A percentile compares a stretch with the other conserved stretches of the same genome.
These are phyloP conservation scores for Tylopilus plumbeoviolaceoides DNA, from an alignment of 768 basidiomycete species.

Conservation along the genomic window DNA sequence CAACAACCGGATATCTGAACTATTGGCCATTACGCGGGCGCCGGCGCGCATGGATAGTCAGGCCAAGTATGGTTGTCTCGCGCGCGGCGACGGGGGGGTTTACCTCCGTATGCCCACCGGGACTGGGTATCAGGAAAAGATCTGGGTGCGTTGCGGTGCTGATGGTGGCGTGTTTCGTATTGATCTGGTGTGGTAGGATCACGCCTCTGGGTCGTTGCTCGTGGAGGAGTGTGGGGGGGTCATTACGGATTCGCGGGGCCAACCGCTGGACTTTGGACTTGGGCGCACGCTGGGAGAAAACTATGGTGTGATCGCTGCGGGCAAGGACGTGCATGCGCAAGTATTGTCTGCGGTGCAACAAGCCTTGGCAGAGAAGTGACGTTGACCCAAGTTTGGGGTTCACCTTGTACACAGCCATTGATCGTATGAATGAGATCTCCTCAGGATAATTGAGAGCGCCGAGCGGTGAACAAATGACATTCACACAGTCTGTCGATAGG, in stretches of 20 bases:
- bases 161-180: no score
- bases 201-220: conserved; percentile 81
- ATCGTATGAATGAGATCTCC: no score
- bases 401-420: no score
- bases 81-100: conserved; percentile 79
- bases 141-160: conserved; percentile 63
- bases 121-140: conserved; percentile 84
- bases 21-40: conserved; percentile 60
- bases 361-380: conserved; percentile 34
- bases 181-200: conserved; percentile 52
- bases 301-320: conserved; percentile 82
- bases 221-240: conserved; percentile 87
- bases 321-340: conserved; percentile 60
- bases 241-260: conserved; percentile 81
- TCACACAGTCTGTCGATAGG: no score
- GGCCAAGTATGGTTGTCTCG: conserved; percentile 88
- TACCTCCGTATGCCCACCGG: conserved; percentile 81
- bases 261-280: conserved; percentile 76
- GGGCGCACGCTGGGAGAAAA: conserved; percentile 86
- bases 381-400: not conserved
- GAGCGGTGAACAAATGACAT: no score
- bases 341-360: conserved; percentile 74
- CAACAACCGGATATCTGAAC: conserved; percentile 64
- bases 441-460: no score
- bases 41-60: conserved; percentile 92